phyloP scores from a whole-genome alignment of 768 basidiomycete genomes.

The Rhodotorula kratochvilovae region DNA sequence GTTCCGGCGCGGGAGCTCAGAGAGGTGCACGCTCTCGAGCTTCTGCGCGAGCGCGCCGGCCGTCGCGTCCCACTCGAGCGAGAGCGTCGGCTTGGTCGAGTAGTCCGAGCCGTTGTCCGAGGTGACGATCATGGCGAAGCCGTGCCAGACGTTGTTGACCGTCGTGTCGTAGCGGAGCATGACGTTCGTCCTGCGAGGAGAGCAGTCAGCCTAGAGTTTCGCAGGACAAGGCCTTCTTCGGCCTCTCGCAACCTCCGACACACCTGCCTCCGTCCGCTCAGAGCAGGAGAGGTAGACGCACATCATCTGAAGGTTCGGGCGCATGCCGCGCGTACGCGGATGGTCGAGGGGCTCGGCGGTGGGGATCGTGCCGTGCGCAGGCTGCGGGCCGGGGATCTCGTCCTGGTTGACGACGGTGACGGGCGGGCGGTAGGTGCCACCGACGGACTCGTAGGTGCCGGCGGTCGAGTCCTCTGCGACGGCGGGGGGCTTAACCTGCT shows the following conservation, averaged over 20 bases:
- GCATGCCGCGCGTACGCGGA: constrained; percentile 10
- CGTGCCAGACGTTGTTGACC: constrained; percentile 72
- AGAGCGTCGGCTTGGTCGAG: constrained; percentile 65
- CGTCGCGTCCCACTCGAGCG: constrained; percentile 69
- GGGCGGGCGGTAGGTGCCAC: background rate
- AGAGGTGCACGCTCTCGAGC: constrained; percentile 23
- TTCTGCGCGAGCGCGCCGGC: constrained; percentile 38
- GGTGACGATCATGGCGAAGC: constrained; percentile 81
- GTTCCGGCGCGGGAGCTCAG: background rate
- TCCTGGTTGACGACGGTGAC: background rate
- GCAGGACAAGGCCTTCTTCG: too few relatives aligned
- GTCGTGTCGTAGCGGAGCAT: constrained; percentile 60
- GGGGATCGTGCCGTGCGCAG: constrained; percentile 4
- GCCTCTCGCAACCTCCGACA: too few relatives aligned
- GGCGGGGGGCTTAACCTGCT: constrained; percentile 3
- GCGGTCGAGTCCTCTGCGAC: background rate
- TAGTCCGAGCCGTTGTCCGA: constrained; percentile 74
- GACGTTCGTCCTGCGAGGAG: constrained; percentile 1
- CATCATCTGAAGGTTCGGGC: constrained; percentile 36
- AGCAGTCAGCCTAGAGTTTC: background rate
- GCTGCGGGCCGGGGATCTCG: constrained; percentile 28
- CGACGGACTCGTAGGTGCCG: background rate
- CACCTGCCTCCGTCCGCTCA: too few relatives aligned
- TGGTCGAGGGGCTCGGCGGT: constrained; percentile 15
- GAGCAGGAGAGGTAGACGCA: background rate